A percentile compares a stretch with the other conserved stretches of the same genome.
Evolutionary conservation across 139 green algal genomes (phyloP).

Genomic region (Chlorella sp.): DNA sequence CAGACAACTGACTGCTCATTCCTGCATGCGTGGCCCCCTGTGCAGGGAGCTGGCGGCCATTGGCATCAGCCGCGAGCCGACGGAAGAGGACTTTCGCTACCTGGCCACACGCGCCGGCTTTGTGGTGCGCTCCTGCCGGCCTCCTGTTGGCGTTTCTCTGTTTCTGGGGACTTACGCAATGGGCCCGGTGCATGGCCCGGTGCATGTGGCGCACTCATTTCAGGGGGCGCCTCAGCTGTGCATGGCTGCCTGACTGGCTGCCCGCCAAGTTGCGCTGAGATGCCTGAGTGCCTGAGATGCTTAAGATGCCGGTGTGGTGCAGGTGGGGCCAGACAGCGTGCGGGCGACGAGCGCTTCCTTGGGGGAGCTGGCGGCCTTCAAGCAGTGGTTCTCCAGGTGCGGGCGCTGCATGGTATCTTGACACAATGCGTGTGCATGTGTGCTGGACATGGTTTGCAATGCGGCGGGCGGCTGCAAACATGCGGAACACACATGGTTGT

Average conservation of each 20-base stretch:
- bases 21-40: too few relatives aligned
- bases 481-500: background rate
- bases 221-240: too few relatives aligned
- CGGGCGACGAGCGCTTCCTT: background rate
- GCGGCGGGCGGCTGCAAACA: background rate
- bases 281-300: too few relatives aligned
- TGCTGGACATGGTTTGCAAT: background rate
- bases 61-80: background rate
- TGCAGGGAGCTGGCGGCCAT: slow-evolving; percentile 8
- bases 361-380: slow-evolving; percentile 22
- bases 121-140: background rate
- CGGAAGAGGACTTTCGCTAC: slow-evolving; percentile 15
- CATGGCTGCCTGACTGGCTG: too few relatives aligned
- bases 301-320: too few relatives aligned
- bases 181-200: too few relatives aligned
- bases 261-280: too few relatives aligned
- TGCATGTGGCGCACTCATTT: too few relatives aligned
- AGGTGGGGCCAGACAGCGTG: background rate
- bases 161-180: too few relatives aligned
- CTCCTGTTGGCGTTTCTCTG: too few relatives aligned
- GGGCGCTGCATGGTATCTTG: too few relatives aligned
- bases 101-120: slow-evolving; percentile 12
- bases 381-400: slow-evolving; percentile 18
- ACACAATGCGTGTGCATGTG: background rate
- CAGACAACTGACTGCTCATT: background rate